phyloP scores from a whole-genome alignment of 208 protist genomes.

The Leishmania aethiopica region DNA sequence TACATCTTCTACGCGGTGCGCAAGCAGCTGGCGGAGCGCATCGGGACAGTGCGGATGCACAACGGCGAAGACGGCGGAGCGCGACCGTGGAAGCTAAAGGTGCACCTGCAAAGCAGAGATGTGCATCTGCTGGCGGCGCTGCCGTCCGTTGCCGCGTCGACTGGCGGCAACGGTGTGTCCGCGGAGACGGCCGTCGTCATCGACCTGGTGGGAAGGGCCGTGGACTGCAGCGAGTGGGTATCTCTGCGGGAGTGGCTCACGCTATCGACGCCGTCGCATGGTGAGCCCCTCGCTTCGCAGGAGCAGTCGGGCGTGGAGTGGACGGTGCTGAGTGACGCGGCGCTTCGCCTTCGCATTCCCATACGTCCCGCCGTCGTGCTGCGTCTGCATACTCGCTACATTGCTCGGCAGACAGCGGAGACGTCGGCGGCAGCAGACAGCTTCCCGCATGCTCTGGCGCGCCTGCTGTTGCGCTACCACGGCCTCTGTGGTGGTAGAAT shows the following conservation, averaged over 20 bases:
- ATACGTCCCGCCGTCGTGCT: constrained; percentile 5
- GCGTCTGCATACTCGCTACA: constrained; percentile 14
- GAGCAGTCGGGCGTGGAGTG: neutral
- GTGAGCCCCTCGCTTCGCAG: neutral
- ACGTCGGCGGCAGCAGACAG: neutral
- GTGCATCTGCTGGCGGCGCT: neutral
- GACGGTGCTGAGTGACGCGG: neutral
- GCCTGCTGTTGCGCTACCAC: constrained; percentile 44
- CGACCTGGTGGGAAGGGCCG: constrained; percentile 9
- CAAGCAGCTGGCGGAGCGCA: constrained; percentile 22
- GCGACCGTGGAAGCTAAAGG: neutral
- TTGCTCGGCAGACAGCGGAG: too few species aligned
- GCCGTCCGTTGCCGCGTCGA: neutral
- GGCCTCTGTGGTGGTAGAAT: constrained; percentile 31
- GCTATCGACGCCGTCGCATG: neutral
- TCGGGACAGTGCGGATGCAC: neutral
- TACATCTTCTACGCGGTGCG: constrained; percentile 26
- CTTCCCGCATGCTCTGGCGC: constrained; percentile 31
- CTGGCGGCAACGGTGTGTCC: neutral
- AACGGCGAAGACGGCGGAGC: neutral
- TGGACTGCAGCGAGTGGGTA: neutral
- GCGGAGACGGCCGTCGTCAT: constrained; percentile 13
- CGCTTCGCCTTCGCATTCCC: constrained; percentile 13
- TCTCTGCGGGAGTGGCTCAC: constrained; percentile 15
- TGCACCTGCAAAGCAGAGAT: constrained; percentile 11